A percentile compares a stretch with the other conserved stretches of the same genome.
phyloP scores from a whole-genome alignment of 495 filamentous ascomycete genomes.

The Pseudomonodictys pantanalensis region DNA sequence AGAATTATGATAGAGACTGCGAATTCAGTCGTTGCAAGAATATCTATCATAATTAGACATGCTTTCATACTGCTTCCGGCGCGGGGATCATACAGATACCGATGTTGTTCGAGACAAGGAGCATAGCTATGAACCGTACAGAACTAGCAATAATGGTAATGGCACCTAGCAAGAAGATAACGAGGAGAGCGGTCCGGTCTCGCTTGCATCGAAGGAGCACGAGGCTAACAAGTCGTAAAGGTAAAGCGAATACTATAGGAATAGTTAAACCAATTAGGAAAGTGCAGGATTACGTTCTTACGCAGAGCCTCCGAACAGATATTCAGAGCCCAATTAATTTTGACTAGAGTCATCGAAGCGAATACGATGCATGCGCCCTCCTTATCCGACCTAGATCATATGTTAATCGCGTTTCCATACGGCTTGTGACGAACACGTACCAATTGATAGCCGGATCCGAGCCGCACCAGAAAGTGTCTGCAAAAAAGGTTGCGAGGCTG shows the following conservation, averaged over 20 bases:
- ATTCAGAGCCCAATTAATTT: neutral
- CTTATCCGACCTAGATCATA: neutral
- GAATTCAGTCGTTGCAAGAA: neutral
- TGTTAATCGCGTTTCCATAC: neutral
- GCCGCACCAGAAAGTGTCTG: slow-evolving; percentile 6
- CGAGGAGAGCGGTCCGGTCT: neutral
- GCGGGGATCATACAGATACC: neutral
- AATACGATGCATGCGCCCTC: neutral
- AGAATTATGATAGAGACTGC: neutral
- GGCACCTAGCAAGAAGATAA: neutral
- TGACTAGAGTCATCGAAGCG: neutral
- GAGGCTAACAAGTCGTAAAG: neutral
- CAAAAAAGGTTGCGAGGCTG: neutral
- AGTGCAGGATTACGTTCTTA: neutral
- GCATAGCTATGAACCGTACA: neutral
- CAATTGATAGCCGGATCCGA: neutral
- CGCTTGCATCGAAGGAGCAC: neutral
- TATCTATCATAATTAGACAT: neutral
- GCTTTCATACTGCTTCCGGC: neutral
- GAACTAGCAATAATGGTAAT: neutral
- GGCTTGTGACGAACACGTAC: neutral
- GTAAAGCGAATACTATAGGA: neutral
- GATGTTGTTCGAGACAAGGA: neutral
- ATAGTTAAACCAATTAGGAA: neutral
- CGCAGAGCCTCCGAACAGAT: neutral